Evolutionary conservation across 1,284 basidiomycete genomes (phyloP), one percentile per base, ranked within the genome.

Genomic region (Heterobasidion irregulare): DNA sequence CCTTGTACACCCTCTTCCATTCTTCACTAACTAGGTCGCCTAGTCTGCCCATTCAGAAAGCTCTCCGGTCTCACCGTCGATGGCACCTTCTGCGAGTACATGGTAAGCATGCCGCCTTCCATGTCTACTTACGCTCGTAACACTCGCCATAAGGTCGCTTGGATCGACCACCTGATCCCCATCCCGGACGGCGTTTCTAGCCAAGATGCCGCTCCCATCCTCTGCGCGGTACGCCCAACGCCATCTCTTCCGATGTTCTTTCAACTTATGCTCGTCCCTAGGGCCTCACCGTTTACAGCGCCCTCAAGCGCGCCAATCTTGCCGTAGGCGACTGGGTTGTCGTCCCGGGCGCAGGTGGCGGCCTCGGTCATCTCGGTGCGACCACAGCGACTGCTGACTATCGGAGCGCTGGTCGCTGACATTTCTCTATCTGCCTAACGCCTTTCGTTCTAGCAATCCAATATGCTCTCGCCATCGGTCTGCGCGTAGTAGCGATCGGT

Each of bases 401-500:
- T 26, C 6, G 26, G 4, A 26, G 26, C 26, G 26, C 26, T 26
- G 26, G 26, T 26, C 26, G 26, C 26, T 26, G 26, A 26, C 26
- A 26, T 26, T 5, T 26, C 3, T 26, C 26, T 38, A n/a, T 2
- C 34, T 15, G n/a, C 26, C 32, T 51, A 8, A 8, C 13, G 7
- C 47, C n/a, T 51, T 65, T 19, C 26, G 4, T 33, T 69, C 49
- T 60, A 76, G 86, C 80, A 33, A 72, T 86, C 13, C 84, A 88
- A 62, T 87, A 86, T 63, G 86, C 84, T 2, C 71, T 75, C 12
- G 75, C 76, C 10, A 82, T 84, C 75, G 84, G 84, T 38, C 68
- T 86, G 52, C 77, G 83, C 2, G 83, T 88, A 33, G 69, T 91
- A 56, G 89, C 85, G n/a, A 84, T 92, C 59, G 86, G 79, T 62